Base-by-base conservation (phyloP, 2,329 filamentous ascomycete genomes). In the Chaetomium strumarium region DNA sequence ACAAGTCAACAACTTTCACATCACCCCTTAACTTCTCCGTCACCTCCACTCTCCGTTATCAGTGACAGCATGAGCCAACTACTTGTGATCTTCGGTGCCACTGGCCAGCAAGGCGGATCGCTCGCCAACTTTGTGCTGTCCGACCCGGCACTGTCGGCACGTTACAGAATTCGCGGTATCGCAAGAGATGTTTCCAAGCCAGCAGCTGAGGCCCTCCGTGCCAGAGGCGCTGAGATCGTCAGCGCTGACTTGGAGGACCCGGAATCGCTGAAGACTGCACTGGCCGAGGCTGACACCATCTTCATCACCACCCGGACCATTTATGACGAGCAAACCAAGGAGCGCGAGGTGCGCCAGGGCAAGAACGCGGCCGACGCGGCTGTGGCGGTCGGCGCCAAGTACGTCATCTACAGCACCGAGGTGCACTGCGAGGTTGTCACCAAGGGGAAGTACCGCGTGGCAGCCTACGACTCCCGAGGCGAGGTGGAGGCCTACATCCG, bases 401-500 rank as follows among this genome's bases (percentile, higher is more conserved):
- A 76, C 53, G 64, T 75, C 41, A 66, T 78, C 56, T 77, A 71
- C 65, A 75, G 72, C 8, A 73, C 73, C 8, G 67, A 76, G 36
- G 62, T 72, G 36, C 60, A 74, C 54, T 63, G 70, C 29, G 68
- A 65, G 2, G 61, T 73, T 36, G 60, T 72, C 1, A 67, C 69
- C 38, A 64, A 66, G 0, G 74, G 74, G 2, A 63, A 59, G 1
- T 63, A 75, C 1, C 38, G 63, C 16, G 72, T 77, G 7, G 55
- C 66, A 44, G 74, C 78, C 52, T 84, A 84, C 54, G 80, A 84
- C 58, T 68, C 67, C 53, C 84, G 84, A 62, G 76, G 78, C 29
- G 66, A 75, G 31, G 72, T 79, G 12, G 79, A 83, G 57, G 55
- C 70, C n/a, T 81, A 84, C 57, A 80, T 84, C 51, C 75, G 77